These are phyloP conservation scores for Penicillium sp. DNA, from an alignment of 2,329 filamentous ascomycete species.

Conservation along the genomic window DNA sequence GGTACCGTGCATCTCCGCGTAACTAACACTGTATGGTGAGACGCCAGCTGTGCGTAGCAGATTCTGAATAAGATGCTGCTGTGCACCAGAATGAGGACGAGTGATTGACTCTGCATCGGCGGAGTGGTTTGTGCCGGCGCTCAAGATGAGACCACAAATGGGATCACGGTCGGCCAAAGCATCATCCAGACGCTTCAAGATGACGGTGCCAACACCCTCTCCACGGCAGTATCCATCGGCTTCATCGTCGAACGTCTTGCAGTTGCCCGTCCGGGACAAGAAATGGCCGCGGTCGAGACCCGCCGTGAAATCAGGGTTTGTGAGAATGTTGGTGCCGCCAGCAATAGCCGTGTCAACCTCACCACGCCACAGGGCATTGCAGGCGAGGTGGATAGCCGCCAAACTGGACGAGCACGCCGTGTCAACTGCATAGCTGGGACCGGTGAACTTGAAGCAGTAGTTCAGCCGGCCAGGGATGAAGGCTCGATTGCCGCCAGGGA, in stretches of 20 bases:
- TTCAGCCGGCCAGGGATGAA: slow-evolving; percentile 70
- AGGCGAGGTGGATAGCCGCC: slow-evolving; percentile 72
- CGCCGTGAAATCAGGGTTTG: slow-evolving; percentile 78
- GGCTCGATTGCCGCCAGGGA: slow-evolving; percentile 66
- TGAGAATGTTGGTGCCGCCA: slow-evolving; percentile 75
- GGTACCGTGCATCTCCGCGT: slow-evolving; percentile 51
- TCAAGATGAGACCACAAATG: slow-evolving; percentile 52
- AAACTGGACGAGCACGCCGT: slow-evolving; percentile 71
- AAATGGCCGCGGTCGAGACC: slow-evolving; percentile 65
- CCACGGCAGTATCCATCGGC: slow-evolving; percentile 63
- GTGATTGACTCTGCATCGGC: slow-evolving; percentile 55
- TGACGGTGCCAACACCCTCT: slow-evolving; percentile 57
- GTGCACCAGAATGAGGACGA: slow-evolving; percentile 46
- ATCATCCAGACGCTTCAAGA: slow-evolving; percentile 58
- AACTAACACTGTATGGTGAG: slow-evolving; percentile 45
- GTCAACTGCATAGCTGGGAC: slow-evolving; percentile 73
- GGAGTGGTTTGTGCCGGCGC: slow-evolving; percentile 53
- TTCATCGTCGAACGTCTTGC: slow-evolving; percentile 56
- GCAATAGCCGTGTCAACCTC: slow-evolving; percentile 82
- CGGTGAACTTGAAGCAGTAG: slow-evolving; percentile 77
- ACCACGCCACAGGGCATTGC: slow-evolving; percentile 72
- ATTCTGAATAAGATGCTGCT: slow-evolving; percentile 46
- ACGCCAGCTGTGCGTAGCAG: slow-evolving; percentile 43
- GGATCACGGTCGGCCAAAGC: slow-evolving; percentile 58
- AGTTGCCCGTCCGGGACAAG: slow-evolving; percentile 48